Evolutionary conservation across 441 rosid genomes (phyloP).

Genomic region (Gossypium davidsonii): DNA sequence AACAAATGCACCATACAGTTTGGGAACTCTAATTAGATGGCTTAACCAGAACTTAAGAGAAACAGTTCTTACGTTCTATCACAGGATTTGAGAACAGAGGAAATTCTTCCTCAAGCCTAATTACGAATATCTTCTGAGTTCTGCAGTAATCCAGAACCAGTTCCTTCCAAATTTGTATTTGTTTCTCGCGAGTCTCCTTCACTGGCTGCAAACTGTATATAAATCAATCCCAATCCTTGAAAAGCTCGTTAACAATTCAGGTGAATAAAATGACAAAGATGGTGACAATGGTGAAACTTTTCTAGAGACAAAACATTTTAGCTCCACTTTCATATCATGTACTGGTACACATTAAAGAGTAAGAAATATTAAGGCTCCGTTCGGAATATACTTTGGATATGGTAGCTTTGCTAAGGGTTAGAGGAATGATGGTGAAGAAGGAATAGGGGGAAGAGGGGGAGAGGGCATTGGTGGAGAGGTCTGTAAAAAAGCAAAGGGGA

Average conservation of each 20-base stretch:
- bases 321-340: not conserved
- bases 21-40: not conserved
- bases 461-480: too few relatives aligned
- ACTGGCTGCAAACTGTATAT: slow-evolving; percentile 72
- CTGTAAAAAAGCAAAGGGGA: too few relatives aligned
- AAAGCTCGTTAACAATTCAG: not conserved
- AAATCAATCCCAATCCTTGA: not conserved
- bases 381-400: not conserved
- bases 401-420: too few relatives aligned
- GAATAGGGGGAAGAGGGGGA: too few relatives aligned
- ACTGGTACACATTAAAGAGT: not conserved
- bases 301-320: not conserved
- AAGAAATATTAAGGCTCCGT: not conserved
- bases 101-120: slow-evolving; percentile 72
- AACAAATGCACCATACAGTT: not conserved
- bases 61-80: slow-evolving; percentile 56
- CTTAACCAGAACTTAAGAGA: slow-evolving; percentile 4
- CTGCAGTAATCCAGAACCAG: slow-evolving; percentile 74
- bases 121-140: slow-evolving; percentile 54
- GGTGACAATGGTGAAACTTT: not conserved
- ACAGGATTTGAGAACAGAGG: slow-evolving; percentile 69
- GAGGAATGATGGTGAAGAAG: too few relatives aligned
- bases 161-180: slow-evolving; percentile 81
- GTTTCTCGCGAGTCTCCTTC: slow-evolving; percentile 89
- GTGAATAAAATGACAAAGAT: not conserved